Base-by-base conservation (phyloP, 2,329 filamentous ascomycete species). In the Periconia sp. region DNA sequence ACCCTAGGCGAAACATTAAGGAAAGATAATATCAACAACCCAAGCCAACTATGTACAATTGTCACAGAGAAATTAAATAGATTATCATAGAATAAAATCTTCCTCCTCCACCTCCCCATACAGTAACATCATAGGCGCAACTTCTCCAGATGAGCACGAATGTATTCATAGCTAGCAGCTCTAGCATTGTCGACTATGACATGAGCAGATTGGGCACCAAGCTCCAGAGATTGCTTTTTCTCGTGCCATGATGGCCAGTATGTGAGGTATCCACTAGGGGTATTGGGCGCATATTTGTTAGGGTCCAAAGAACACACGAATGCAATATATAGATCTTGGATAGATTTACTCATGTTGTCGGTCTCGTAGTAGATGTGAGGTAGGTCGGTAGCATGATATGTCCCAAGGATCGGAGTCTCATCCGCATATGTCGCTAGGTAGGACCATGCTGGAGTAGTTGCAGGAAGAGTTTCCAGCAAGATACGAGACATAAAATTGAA, bases 81-180 rank as follows among this genome's bases (percentile, higher is more conserved):
- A n/a, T n/a, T n/a, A n/a, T n/a, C n/a, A n/a, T n/a, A n/a, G n/a
- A n/a, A n/a, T n/a, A n/a, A n/a, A n/a, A n/a, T n/a, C n/a, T n/a
- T n/a, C n/a, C n/a, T n/a, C n/a, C n/a, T n/a, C n/a, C n/a, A n/a
- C n/a, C n/a, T n/a, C n/a, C n/a, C n/a, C n/a, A n/a, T n/a, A n/a
- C n/a, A n/a, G n/a, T n/a, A 70, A 64, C 5, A 64, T 65, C 6
- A 67, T 59, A 8, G 62, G 43, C 13, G 63, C 62, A 13, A 69
- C 64, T 11, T 58, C 68, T 1, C 70, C 72, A 55, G 71, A 71
- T 33, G 56, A 77, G 70, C 15, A 59, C 53, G 55, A 76, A 76
- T 20, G 63, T 60, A 6, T 65, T 68, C 31, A 60, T 9, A 66
- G 73, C 10, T 65, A 53, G 54, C 77, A 79, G 8, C 73, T 73